phyloP scores from a whole-genome alignment of 2,329 filamentous ascomycete genomes.

The Paracamarosporium sp. region DNA sequence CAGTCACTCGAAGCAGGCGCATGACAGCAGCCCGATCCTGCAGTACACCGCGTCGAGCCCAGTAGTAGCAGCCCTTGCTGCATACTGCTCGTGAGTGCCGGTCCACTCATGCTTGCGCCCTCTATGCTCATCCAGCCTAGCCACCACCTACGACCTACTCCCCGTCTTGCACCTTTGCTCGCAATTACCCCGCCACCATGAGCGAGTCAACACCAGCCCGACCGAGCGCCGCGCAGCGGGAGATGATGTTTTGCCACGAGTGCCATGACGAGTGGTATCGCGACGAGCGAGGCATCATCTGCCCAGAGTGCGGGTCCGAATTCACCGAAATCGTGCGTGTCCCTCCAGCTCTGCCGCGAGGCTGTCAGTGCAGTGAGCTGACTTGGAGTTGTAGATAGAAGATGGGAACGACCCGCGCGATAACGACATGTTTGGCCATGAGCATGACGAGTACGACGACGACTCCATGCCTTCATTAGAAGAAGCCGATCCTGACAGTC shows the following conservation, averaged over 20 bases:
- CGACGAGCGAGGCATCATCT: conserved; percentile 71
- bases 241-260: conserved; percentile 85
- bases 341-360: conserved; percentile 3
- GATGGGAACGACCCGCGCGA: conserved; percentile 69
- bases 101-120: background rate
- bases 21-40: conserved; percentile 27
- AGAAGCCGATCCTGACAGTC: conserved; percentile 26
- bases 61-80: conserved; percentile 12
- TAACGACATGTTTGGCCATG: conserved; percentile 31
- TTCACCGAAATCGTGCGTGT: conserved; percentile 83
- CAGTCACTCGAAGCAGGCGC: conserved; percentile 25
- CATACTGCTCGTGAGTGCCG: conserved; percentile 18
- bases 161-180: conserved; percentile 3
- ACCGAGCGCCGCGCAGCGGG: conserved; percentile 47
- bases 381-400: conserved; percentile 49
- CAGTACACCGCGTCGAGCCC: conserved; percentile 13
- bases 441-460: conserved; percentile 34
- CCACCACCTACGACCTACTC: conserved; percentile 7
- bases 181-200: conserved; percentile 24
- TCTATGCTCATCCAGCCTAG: conserved; percentile 11
- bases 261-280: conserved; percentile 84
- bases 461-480: conserved; percentile 37
- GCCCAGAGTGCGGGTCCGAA: conserved; percentile 79
- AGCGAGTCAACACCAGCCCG: conserved; percentile 23
- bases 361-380: conserved; percentile 17